These are phyloP conservation scores for Pyrenopolyporus hunteri DNA, from an alignment of 495 filamentous ascomycete species.

Conservation along the genomic window DNA sequence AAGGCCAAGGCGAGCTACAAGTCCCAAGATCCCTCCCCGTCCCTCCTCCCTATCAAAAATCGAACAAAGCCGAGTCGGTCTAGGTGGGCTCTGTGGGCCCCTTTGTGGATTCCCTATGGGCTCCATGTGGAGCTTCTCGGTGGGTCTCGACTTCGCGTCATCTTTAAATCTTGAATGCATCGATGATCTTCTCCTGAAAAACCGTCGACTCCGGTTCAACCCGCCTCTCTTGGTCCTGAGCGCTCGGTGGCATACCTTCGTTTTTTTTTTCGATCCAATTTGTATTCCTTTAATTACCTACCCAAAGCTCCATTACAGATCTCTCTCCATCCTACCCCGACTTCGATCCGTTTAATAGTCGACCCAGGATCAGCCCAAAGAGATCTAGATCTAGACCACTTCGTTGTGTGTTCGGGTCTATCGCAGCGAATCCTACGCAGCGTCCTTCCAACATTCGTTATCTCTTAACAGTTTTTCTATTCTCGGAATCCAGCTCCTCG, in stretches of 20 bases:
- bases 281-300: conserved; percentile 10
- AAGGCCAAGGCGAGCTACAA: conserved; percentile 22
- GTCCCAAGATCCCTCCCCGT: conserved; percentile 3
- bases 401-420: conserved; percentile 26
- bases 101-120: no score
- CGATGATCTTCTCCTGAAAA: conserved; percentile 39
- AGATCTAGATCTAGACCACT: conserved; percentile 33
- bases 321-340: conserved; percentile 25
- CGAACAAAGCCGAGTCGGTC: conserved; percentile 30
- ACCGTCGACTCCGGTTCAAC: conserved; percentile 9
- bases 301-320: conserved; percentile 2
- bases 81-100: no score
- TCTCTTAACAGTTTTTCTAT: not conserved
- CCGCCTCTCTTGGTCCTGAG: conserved; percentile 4
- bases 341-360: conserved; percentile 19
- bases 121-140: no score
- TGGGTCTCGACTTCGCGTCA: conserved; percentile 32
- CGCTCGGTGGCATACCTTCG: conserved; percentile 12
- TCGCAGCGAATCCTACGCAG: conserved; percentile 6
- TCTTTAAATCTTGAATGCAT: conserved; percentile 38
- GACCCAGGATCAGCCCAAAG: conserved; percentile 8
- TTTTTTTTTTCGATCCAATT: conserved; percentile 13
- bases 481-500: not conserved
- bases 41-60: conserved; percentile 28
- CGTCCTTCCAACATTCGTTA: conserved; percentile 23